Percentiles rank a stretch among this genome's conserved stretches.
Conservation (phyloP, 2,329 filamentous ascomycete genomes). For the Tolypocladium tropicale region DNA sequence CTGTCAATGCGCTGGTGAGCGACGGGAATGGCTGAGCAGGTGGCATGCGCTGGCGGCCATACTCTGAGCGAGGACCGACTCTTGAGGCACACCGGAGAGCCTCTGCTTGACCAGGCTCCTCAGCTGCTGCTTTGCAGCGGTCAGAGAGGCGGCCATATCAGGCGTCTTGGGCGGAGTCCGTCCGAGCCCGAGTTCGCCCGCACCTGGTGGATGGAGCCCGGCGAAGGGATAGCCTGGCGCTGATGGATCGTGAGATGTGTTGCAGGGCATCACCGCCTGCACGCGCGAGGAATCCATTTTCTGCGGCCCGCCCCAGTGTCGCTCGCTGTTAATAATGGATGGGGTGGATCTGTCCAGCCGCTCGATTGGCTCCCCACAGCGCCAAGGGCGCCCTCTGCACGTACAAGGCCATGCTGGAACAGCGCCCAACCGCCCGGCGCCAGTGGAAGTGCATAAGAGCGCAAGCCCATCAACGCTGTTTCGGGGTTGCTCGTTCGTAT, state of each 20-base stretch:
- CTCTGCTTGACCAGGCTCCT: conserved; percentile 58
- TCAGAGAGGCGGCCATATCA: conserved; percentile 43
- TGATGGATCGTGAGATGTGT: background rate
- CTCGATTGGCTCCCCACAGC: background rate
- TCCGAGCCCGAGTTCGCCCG: background rate
- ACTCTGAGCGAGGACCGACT: conserved; percentile 62
- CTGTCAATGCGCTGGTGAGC: conserved; percentile 31
- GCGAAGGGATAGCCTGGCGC: background rate
- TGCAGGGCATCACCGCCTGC: background rate
- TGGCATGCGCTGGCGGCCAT: conserved; percentile 19
- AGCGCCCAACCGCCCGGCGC: background rate
- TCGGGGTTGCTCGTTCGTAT: background rate
- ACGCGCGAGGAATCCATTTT: background rate
- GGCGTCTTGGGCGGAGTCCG: background rate
- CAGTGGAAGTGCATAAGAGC: too few relatives aligned
- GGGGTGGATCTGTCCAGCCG: background rate
- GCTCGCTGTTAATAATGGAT: background rate
- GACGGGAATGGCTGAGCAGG: background rate
- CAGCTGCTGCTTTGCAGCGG: conserved; percentile 65
- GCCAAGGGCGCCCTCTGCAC: background rate
- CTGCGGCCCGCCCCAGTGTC: background rate
- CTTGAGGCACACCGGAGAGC: conserved; percentile 50
- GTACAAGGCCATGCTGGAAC: background rate
- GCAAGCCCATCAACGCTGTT: background rate
- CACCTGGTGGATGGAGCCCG: background rate